phyloP scores from a whole-genome alignment of 306 rosid genomes.

The cucumber (Cucumis sativus) region Cucumber_9930_V3 NC_026659.2:24662501-24663000 shows the following conservation, averaged over 20 bases:
- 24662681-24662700: not conserved
- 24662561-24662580: slow-evolving; percentile 72
- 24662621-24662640: slow-evolving; percentile 28
- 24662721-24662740: not conserved
- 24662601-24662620: slow-evolving; percentile 38
- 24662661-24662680: not conserved
- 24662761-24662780: not conserved
- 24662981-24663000: no score
- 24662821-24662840: not conserved
- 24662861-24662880: not conserved
- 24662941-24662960: no score
- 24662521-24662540: slow-evolving; percentile 46
- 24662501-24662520: slow-evolving; percentile 38
- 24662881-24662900: no score
- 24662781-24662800: not conserved
- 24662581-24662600: slow-evolving; percentile 68
- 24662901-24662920: not conserved
- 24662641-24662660: slow-evolving; percentile 41
- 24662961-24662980: no score
- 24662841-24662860: not conserved
- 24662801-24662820: not conserved
- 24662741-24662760: slow-evolving; percentile 1
- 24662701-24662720: not conserved
- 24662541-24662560: slow-evolving; percentile 66
- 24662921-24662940: no score